phyloP scores from a whole-genome alignment of 2,329 filamentous ascomycete species.

The Exophiala spinifera region DNA sequence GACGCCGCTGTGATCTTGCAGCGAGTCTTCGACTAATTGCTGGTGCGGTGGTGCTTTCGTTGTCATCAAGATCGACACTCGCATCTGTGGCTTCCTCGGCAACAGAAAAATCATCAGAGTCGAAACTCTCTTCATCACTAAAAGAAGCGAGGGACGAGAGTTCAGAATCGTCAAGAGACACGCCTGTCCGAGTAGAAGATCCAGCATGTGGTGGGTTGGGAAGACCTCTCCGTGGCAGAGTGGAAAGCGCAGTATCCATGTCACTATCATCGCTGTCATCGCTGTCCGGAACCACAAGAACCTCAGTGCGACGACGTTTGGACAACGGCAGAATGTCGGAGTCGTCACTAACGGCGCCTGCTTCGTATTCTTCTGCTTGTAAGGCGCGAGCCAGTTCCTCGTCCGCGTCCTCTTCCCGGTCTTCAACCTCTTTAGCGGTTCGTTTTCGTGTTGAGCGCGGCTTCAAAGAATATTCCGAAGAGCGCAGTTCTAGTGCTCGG shows the following conservation, averaged over 20 bases:
- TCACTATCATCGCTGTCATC: slow-evolving; percentile 18
- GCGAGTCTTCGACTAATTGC: neutral
- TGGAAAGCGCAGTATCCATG: slow-evolving; percentile 20
- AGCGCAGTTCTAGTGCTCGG: slow-evolving; percentile 47
- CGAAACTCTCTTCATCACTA: slow-evolving; percentile 14
- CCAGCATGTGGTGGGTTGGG: neutral
- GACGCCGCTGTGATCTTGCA: neutral
- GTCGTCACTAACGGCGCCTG: slow-evolving; percentile 17
- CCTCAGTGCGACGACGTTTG: slow-evolving; percentile 13
- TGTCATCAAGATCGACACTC: slow-evolving; percentile 2
- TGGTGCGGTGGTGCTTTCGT: neutral
- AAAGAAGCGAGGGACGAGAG: slow-evolving; percentile 7
- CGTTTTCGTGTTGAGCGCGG: slow-evolving; percentile 35
- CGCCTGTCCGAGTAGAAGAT: neutral
- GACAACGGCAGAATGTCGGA: slow-evolving; percentile 13
- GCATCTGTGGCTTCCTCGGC: slow-evolving; percentile 1
- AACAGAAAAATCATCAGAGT: slow-evolving; percentile 1
- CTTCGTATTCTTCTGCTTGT: slow-evolving; percentile 54
- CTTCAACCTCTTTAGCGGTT: slow-evolving; percentile 46
- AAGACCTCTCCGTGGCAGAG: slow-evolving; percentile 4
- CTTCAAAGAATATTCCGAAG: slow-evolving; percentile 48
- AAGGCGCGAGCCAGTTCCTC: slow-evolving; percentile 56
- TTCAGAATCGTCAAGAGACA: slow-evolving; percentile 14
- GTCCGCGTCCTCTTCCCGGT: slow-evolving; percentile 39
- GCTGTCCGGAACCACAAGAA: slow-evolving; percentile 1